A percentile compares a stretch with the other conserved stretches of the same genome.
Conservation (phyloP, 2,329 filamentous ascomycete species). For the Fusarium longipes region DNA sequence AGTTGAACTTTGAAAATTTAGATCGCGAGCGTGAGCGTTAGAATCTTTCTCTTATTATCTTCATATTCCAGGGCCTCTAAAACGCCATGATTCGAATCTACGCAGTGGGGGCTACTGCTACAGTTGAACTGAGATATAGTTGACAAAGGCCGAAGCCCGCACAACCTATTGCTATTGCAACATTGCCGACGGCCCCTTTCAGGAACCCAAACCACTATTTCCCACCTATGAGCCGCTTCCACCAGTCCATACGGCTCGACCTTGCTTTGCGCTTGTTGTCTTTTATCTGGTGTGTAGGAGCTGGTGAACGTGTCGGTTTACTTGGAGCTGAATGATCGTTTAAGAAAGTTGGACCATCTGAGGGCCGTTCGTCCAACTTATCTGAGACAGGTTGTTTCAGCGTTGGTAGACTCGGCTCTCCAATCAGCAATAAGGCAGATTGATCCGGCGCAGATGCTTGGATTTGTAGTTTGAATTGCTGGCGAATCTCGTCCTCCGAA, state of each 20-base stretch:
- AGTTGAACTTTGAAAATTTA: too few species aligned
- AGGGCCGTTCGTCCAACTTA: too few species aligned
- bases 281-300: neutral
- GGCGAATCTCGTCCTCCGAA: neutral
- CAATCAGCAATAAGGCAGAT: neutral
- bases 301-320: neutral
- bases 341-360: neutral
- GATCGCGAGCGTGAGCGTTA: too few species aligned
- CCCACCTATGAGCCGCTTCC: neutral
- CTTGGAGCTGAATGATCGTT: neutral
- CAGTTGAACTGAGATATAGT: too few species aligned
- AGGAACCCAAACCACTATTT: neutral
- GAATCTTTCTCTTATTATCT: too few species aligned
- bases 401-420: neutral
- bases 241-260: neutral
- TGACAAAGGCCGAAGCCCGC: too few species aligned
- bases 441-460: neutral
- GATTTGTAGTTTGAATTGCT: neutral
- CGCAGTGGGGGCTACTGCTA: too few species aligned
- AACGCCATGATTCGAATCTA: too few species aligned
- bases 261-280: neutral
- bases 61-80: too few species aligned
- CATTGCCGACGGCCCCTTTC: too few species aligned
- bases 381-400: neutral
- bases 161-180: too few species aligned